Evolutionary conservation across 805 yeast species (phyloP), one percentile per base, ranked within the genome.

Genomic region (Lachancea fermentati): DNA sequence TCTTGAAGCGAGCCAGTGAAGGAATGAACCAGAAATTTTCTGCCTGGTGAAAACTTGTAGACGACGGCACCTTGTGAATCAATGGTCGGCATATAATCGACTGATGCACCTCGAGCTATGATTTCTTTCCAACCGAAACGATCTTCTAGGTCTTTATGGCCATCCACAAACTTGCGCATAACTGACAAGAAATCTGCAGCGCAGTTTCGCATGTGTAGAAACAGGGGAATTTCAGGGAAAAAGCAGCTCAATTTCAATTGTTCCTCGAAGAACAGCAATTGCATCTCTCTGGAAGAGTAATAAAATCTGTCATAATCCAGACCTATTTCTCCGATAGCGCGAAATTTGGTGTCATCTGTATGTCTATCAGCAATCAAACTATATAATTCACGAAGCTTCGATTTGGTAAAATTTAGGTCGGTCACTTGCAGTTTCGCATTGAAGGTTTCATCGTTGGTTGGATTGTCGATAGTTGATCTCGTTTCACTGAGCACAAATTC

Each of bases 261-360:
- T 46, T 68, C 68, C 46, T 70, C 72, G 55, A 93, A 93, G 63
- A 77, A 84, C 18, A 69, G 54, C 29, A 65, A 50, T 59, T 93
- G 99, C 46, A 76, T 74, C 5, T 75, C 80, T 42, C 69, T 76
- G 2, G 84, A 67, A 0, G 96, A 76, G 54, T 78, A 84, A 51
- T 85, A 81, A 37, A 93, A 65, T 44, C 99, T 67, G 61, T 93
- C 99, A 58, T 89, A 91, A 58, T 93, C 99, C 35, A 93, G 68
- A 0, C 99, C 99, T 37, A 93, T 78, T 63, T 93, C 99, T 11
- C 99, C 99, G 65, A 89, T 81, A 1, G 96, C 93, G 52, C 74
- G 75, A 19, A 93, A 82, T 1, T 83, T 83, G 11, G 56, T 48
- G 6, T 65, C 54, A 22, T 62, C 57, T 4, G 87, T 84, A 1